These are phyloP conservation scores for Lactarius psammicola DNA, from an alignment of 768 basidiomycete species.

Conservation along the genomic window DNA sequence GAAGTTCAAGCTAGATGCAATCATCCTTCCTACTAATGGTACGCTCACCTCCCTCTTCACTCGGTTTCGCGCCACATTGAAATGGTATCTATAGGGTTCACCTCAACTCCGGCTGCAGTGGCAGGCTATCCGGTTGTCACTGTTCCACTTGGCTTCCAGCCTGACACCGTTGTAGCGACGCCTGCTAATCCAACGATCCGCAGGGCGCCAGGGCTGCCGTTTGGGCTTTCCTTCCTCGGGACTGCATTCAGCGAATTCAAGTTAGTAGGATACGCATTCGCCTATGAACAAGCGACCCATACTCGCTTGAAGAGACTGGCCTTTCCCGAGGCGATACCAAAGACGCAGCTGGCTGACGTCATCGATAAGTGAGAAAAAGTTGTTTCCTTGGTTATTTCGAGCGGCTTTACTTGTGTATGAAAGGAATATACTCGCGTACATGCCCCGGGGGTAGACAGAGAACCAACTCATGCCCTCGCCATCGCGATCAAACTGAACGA, in stretches of 20 bases:
- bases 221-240: constrained; percentile 32
- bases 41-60: background rate
- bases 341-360: constrained; percentile 31
- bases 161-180: constrained; percentile 27
- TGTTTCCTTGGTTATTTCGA: no score
- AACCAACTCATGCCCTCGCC: background rate
- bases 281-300: constrained; percentile 35
- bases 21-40: constrained; percentile 39
- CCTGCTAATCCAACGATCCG: constrained; percentile 25
- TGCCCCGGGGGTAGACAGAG: background rate
- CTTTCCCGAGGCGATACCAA: constrained; percentile 30
- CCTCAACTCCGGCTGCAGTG: constrained; percentile 25
- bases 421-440: background rate
- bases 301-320: constrained; percentile 29
- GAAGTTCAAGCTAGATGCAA: constrained; percentile 36
- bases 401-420: background rate
- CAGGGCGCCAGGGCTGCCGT: constrained; percentile 32
- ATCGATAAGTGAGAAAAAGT: constrained; percentile 10
- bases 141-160: constrained; percentile 33
- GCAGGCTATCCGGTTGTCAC: constrained; percentile 32
- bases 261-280: constrained; percentile 33
- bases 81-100: constrained; percentile 26
- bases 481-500: background rate
- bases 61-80: no score
- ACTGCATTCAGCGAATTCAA: constrained; percentile 32